Base-by-base conservation (phyloP, 495 filamentous ascomycete species). In the Podospora tetraspora region DNA sequence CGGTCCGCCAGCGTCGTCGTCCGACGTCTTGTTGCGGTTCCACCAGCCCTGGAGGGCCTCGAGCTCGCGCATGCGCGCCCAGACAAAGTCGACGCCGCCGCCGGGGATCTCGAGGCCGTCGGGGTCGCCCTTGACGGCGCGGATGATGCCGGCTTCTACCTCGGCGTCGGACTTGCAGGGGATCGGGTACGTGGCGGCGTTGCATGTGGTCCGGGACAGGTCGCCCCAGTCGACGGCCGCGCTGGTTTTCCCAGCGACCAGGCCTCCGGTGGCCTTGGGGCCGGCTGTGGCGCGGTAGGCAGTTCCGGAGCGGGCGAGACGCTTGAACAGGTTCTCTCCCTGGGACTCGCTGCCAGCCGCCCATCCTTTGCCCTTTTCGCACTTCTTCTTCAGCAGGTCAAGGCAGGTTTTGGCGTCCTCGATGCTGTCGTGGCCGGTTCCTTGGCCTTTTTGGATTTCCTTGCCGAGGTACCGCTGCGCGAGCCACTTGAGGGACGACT, bases 371-470 rank as follows among this genome's bases (percentile, higher is more conserved):
- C 96, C 95, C 72, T 91, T 92, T 73, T 97, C 93, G 75, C 96
- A 97, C 77, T 99, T 99, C 76, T 91, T 88, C 75, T 94, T 97
- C 11, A 97, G 87, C 1, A 99, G 88, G 70, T 99, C 96, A 19
- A 99, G 86, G 66, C 91, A 94, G 3, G 95, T 92, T 59, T 84
- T 87, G 16, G 95, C 92, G 75, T 99, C 95, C 79, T 99, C 96
- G 72, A 97, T 85, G 29, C 91, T 92, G 82, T 97, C 89, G 73
- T 99, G 95, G 10, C 95, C 95, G 3, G 83, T 81, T 21, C 80
- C 85, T 2, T 79, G 81, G 9, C 89, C 89, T 63, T 89, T 91
- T 74, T 99, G 95, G 68, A 99, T 96, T 73, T 93, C 90, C 61
- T 92, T 90, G 66, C 81, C 83, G 34, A 97, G 86, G 69, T 93